phyloP scores from a whole-genome alignment of 2,329 filamentous ascomycete species.

The Drechslerella coelobrocha region DNA sequence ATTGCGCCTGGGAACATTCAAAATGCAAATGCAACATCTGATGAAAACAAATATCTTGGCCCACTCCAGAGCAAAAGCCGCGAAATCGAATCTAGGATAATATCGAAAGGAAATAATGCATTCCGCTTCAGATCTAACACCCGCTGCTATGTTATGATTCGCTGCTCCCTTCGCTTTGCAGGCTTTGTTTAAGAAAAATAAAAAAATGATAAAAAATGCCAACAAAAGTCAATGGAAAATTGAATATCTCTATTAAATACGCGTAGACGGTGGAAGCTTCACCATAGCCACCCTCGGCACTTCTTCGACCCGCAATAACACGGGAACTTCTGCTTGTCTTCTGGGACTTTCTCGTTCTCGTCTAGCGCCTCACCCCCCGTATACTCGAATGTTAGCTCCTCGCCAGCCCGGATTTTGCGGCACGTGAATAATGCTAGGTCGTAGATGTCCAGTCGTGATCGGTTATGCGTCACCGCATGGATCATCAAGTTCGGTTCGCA shows the following conservation, averaged over 20 bases:
- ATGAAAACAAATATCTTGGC: too few relatives aligned
- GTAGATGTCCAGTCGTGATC: conserved; percentile 75
- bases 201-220: too few relatives aligned
- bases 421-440: conserved; percentile 79
- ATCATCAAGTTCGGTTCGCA: conserved; percentile 80
- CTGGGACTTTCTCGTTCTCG: conserved; percentile 58
- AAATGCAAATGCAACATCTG: not conserved
- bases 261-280: too few relatives aligned
- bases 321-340: conserved; percentile 58
- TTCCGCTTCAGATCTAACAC: too few relatives aligned
- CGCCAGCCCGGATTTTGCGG: conserved; percentile 68
- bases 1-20: not conserved
- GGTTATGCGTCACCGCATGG: conserved; percentile 79
- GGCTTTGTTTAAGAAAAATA: too few relatives aligned
- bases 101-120: too few relatives aligned
- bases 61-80: too few relatives aligned
- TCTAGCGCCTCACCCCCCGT: conserved; percentile 67
- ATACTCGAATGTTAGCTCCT: conserved; percentile 83
- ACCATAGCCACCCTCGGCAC: conserved; percentile 76
- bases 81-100: too few relatives aligned
- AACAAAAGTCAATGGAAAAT: too few relatives aligned
- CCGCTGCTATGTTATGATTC: too few relatives aligned
- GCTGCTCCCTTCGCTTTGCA: too few relatives aligned
- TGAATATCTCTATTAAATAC: too few relatives aligned
- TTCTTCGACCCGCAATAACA: conserved; percentile 69